Conservation (phyloP, 2,329 filamentous ascomycete genomes). For the Grosmannia penicillata region DNA sequence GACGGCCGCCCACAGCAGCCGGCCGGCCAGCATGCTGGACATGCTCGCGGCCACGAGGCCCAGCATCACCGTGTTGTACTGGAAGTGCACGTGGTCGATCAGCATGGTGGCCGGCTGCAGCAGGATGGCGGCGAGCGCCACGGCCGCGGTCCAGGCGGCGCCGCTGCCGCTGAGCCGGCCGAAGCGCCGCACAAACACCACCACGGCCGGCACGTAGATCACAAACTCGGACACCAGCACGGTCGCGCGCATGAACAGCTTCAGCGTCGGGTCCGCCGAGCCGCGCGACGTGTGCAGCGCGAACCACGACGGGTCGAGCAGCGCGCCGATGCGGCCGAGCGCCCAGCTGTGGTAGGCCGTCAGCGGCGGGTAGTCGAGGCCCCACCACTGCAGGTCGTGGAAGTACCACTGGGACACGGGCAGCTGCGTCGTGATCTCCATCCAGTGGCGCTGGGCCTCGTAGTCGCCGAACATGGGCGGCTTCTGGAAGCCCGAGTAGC, state of each 20-base stretch:
- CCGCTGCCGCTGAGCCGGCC: constrained; percentile 56
- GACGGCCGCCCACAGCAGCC: constrained; percentile 75
- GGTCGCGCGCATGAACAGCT: constrained; percentile 91
- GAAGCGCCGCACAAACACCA: constrained; percentile 75
- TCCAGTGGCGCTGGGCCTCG: constrained; percentile 96
- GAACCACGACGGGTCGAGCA: constrained; percentile 78
- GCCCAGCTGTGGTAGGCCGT: constrained; percentile 98
- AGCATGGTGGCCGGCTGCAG: constrained; percentile 86
- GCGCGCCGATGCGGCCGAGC: constrained; percentile 69
- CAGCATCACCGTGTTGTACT: constrained; percentile 98
- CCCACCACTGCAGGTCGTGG: constrained; percentile 94
- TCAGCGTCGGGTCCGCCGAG: constrained; percentile 61
- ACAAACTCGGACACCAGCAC: constrained; percentile 86
- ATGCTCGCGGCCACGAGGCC: constrained; percentile 76
- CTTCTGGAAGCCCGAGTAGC: constrained; percentile 73
- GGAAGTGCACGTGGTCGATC: constrained; percentile 90
- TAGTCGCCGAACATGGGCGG: constrained; percentile 95
- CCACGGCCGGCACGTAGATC: constrained; percentile 69
- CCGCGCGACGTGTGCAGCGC: constrained; percentile 70
- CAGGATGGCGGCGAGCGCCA: constrained; percentile 77
- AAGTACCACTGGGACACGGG: constrained; percentile 96
- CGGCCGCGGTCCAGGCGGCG: constrained; percentile 65
- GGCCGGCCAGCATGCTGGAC: constrained; percentile 74
- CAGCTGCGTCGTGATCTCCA: constrained; percentile 85
- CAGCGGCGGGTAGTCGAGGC: constrained; percentile 90